phyloP scores from a whole-genome alignment of 371 early-diverging fungal species.

The Fennellomyces sp. region DNA sequence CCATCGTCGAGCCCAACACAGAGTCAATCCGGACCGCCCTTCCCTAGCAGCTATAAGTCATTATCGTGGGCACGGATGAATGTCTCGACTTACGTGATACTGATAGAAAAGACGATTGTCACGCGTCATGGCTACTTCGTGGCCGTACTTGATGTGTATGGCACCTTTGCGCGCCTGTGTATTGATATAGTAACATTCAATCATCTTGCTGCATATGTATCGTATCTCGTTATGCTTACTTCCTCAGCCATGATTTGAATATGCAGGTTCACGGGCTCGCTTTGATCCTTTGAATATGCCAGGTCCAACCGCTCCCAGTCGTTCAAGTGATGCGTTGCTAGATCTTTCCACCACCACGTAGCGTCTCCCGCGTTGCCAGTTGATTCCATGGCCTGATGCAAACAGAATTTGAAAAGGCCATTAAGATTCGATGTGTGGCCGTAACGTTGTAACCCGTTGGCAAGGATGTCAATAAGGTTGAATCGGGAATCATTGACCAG shows the following conservation, averaged over 20 bases:
- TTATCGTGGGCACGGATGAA: neutral
- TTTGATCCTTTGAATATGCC: neutral
- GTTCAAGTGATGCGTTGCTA: neutral
- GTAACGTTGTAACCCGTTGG: conserved; percentile 30
- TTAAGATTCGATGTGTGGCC: conserved; percentile 34
- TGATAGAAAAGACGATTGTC: conserved; percentile 13
- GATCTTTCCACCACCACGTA: conserved; percentile 20
- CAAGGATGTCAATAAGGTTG: conserved; percentile 22
- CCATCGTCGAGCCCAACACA: conserved; percentile 13
- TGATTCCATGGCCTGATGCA: conserved; percentile 7
- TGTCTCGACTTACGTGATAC: conserved; percentile 5
- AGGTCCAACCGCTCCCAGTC: conserved; percentile 26
- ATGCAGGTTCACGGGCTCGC: conserved; percentile 18
- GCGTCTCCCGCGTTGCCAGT: neutral
- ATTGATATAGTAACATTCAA: neutral
- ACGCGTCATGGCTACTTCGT: neutral
- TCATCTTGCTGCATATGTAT: neutral
- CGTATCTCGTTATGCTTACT: neutral
- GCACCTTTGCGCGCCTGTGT: conserved; percentile 11
- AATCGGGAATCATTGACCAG: conserved; percentile 7
- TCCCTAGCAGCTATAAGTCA: neutral
- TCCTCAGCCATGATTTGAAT: conserved; percentile 16
- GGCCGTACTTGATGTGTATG: conserved; percentile 9
- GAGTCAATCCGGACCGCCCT: conserved; percentile 4
- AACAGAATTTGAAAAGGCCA: conserved; percentile 38